A percentile compares a stretch with the other conserved stretches of the same genome.
Evolutionary conservation across 257 asterid species (phyloP).

Genomic region (Solanum sitiens): DNA sequence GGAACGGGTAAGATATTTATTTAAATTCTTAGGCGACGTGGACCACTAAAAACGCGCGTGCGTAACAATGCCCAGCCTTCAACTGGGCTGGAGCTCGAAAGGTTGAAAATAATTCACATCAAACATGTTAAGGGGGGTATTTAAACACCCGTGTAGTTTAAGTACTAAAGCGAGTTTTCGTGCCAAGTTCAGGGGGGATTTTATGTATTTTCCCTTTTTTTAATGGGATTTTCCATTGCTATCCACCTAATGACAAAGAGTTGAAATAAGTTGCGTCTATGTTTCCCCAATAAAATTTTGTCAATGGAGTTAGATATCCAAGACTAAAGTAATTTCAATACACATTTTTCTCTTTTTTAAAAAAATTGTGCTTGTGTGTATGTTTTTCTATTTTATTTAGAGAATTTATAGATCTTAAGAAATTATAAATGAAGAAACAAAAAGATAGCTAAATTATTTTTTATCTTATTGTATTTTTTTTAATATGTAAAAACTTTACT

Average conservation of each 20-base stretch:
- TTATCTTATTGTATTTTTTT: not conserved
- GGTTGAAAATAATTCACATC: too few relatives aligned
- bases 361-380: not conserved
- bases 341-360: not conserved
- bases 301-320: not conserved
- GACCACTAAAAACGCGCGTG: too few relatives aligned
- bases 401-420: not conserved
- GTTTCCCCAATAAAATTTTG: not conserved
- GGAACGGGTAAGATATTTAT: too few relatives aligned
- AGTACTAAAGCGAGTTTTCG: too few relatives aligned
- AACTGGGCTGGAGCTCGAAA: too few relatives aligned
- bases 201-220: too few relatives aligned
- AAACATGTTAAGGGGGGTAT: too few relatives aligned
- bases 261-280: not conserved
- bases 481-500: not conserved
- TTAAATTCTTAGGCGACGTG: too few relatives aligned
- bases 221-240: not conserved
- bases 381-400: not conserved
- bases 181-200: too few relatives aligned
- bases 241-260: not conserved
- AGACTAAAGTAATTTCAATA: not conserved
- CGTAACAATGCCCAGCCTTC: too few relatives aligned
- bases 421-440: not conserved
- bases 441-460: not conserved
- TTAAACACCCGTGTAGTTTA: too few relatives aligned